Evolutionary conservation across 2,329 filamentous ascomycete genomes (phyloP).

Genomic region (Aspergillus cejpii): DNA sequence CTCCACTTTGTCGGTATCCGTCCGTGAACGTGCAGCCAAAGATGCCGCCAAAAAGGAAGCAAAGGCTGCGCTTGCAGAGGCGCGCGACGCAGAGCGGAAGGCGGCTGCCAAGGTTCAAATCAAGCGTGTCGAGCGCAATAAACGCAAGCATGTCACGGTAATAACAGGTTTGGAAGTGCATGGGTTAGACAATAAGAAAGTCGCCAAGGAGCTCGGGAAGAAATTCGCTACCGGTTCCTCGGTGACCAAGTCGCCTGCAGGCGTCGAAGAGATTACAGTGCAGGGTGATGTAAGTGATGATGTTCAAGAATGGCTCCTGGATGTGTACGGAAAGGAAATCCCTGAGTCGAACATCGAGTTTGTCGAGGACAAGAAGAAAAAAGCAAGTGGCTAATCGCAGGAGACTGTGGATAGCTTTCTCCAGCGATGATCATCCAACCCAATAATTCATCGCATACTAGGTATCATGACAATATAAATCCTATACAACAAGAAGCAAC

Average conservation of each 20-base stretch:
- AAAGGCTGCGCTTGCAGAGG: constrained; percentile 81
- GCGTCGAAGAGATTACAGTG: constrained; percentile 93
- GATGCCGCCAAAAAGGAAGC: constrained; percentile 95
- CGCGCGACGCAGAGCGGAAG: constrained; percentile 73
- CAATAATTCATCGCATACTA: constrained; percentile 1
- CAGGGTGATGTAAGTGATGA: constrained; percentile 96
- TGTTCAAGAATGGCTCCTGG: constrained; percentile 80
- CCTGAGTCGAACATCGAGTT: constrained; percentile 93
- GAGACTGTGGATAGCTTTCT: constrained; percentile 3
- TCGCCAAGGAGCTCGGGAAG: constrained; percentile 95
- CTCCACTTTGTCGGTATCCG: constrained; percentile 77
- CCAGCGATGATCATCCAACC: constrained; percentile 3
- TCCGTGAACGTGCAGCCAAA: constrained; percentile 89
- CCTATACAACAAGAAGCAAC: constrained; percentile 5
- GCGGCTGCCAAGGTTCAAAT: constrained; percentile 78
- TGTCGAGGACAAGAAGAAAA: constrained; percentile 95
- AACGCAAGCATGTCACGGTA: constrained; percentile 92
- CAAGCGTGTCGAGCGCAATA: constrained; percentile 96
- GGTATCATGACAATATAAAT: constrained; percentile 24
- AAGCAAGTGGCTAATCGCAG: constrained; percentile 42
- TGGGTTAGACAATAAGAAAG: constrained; percentile 87
- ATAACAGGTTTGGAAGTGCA: constrained; percentile 87
- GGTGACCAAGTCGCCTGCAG: constrained; percentile 80
- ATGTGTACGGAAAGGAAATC: constrained; percentile 75
- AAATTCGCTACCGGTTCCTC: constrained; percentile 93